A percentile compares a stretch with the other conserved stretches of the same genome.
These are phyloP conservation scores for Haplosporangium sp. DNA, from an alignment of 371 early-diverging fungal genomes.

Conservation along the genomic window DNA sequence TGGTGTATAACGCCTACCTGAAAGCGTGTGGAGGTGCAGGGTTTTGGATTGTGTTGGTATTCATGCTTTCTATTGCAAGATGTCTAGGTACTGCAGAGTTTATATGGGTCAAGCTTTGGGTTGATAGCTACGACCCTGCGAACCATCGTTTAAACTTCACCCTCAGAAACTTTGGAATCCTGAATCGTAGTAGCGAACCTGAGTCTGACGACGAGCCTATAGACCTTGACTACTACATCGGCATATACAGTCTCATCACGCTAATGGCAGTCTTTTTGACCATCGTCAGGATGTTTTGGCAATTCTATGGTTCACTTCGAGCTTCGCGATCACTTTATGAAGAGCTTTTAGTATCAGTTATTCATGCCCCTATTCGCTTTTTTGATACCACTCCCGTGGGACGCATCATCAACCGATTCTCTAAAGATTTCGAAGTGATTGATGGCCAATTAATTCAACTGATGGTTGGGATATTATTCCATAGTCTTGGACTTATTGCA, in stretches of 20 bases:
- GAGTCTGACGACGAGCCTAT: slow-evolving; percentile 26
- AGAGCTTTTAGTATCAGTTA: slow-evolving; percentile 62
- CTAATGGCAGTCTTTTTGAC: slow-evolving; percentile 47
- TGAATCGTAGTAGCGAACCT: slow-evolving; percentile 4
- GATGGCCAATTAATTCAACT: slow-evolving; percentile 72
- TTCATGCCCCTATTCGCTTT: slow-evolving; percentile 80
- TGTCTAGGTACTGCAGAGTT: slow-evolving; percentile 34
- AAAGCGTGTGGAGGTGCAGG: slow-evolving; percentile 48
- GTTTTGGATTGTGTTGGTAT: slow-evolving; percentile 38
- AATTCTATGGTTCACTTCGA: slow-evolving; percentile 59
- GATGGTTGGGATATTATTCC: slow-evolving; percentile 66
- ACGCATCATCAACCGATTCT: slow-evolving; percentile 83
- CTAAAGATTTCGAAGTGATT: slow-evolving; percentile 81
- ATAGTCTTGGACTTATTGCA: slow-evolving; percentile 64
- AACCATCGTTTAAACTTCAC: neutral
- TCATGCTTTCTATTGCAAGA: slow-evolving; percentile 24
- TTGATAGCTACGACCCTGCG: neutral
- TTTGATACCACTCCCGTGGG: slow-evolving; percentile 93
- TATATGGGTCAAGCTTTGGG: slow-evolving; percentile 41
- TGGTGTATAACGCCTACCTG: slow-evolving; percentile 49
- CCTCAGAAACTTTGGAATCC: slow-evolving; percentile 7
- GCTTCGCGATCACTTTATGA: slow-evolving; percentile 65
- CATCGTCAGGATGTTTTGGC: slow-evolving; percentile 53
- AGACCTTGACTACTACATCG: slow-evolving; percentile 49
- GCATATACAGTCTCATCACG: slow-evolving; percentile 48